Base-by-base conservation (phyloP, 495 filamentous ascomycete species). In the Hypoxylon rickii region DNA sequence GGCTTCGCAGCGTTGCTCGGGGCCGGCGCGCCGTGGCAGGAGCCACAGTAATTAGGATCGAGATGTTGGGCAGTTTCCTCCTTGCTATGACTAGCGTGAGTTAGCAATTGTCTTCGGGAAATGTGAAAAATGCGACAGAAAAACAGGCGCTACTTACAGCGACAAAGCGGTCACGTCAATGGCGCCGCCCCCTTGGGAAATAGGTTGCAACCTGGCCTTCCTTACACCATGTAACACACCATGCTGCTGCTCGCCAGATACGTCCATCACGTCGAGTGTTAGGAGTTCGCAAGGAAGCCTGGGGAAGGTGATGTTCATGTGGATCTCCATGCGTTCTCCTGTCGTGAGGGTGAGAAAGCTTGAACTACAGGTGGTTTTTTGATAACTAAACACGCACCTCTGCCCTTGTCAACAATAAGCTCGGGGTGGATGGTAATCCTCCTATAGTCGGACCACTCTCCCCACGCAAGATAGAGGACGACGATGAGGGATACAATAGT, bases 271-370 rank as follows among this genome's bases (percentile, higher is more conserved):
- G 68, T 98, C 94, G 58, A 98, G 84, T 12, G 94, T 97, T 44
- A 97, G 75, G 40, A 98, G 85, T 72, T 97, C 92, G 76, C 94
- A 98, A 24, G 94, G 94, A 22, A 98, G 78, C 24, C 86, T 86
- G 3, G 95, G 94, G 72, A 98, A 98, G 15, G 89, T 93, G 59
- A 98, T 89, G 78, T 98, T 98, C 76, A 98, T 81, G 70, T 96
- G 91, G 55, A 98, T 98, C 64, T 97, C 94, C 90, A 98, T 96
- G 70, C 91, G 88, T 77, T 98, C 90, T 63, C 90, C 89, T 93
- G 63, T 19, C 16, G 44, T 33, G n/a, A 42, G 19, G 0, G 39
- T 63, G 21, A 63, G 58, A 55, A 29, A 56, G 31, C 40, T 37
- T 33, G 32, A 34, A 61, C 46, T 22, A 61, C 51, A 44, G 34